These are phyloP conservation scores for Chondrus crispus DNA, from an alignment of 23 red algal genomes.

Conservation along the genomic window DNA sequence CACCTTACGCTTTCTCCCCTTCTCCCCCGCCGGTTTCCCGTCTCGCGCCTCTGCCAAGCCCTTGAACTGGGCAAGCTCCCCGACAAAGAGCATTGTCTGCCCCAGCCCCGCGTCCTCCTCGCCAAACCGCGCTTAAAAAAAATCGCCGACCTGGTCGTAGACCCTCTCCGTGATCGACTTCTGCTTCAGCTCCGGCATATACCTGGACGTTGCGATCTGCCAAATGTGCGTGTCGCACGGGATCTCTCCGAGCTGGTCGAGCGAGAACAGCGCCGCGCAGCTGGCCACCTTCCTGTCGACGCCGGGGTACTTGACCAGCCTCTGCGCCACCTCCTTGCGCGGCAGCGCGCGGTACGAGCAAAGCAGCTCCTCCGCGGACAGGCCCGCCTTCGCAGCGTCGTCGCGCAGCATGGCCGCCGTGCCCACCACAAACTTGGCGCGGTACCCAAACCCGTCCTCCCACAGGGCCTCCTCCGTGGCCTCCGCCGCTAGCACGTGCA, in stretches of 20 bases:
- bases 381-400: background rate
- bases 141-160: constrained; percentile 72
- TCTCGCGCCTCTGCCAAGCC: no score
- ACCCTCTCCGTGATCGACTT: constrained; percentile 78
- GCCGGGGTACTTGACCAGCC: constrained; percentile 58
- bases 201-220: constrained; percentile 76
- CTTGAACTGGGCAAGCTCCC: constrained; percentile 71
- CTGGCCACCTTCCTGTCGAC: constrained; percentile 94
- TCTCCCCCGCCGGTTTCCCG: no score
- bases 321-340: constrained; percentile 44
- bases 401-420: constrained; percentile 31
- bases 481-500: constrained; percentile 41
- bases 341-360: constrained; percentile 19
- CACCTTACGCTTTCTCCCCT: no score
- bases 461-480: constrained; percentile 69
- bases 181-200: constrained; percentile 64
- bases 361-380: constrained; percentile 47
- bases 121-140: constrained; percentile 80
- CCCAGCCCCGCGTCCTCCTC: constrained; percentile 60
- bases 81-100: constrained; percentile 78
- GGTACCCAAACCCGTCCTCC: constrained; percentile 84
- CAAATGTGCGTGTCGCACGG: constrained; percentile 96
- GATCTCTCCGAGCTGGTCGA: constrained; percentile 82
- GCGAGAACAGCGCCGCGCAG: constrained; percentile 79
- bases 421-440: constrained; percentile 76